A percentile compares a stretch with the other conserved stretches of the same genome.
These are phyloP conservation scores for Penicillium bovifimosum DNA, from an alignment of 495 filamentous ascomycete genomes.

Conservation along the genomic window DNA sequence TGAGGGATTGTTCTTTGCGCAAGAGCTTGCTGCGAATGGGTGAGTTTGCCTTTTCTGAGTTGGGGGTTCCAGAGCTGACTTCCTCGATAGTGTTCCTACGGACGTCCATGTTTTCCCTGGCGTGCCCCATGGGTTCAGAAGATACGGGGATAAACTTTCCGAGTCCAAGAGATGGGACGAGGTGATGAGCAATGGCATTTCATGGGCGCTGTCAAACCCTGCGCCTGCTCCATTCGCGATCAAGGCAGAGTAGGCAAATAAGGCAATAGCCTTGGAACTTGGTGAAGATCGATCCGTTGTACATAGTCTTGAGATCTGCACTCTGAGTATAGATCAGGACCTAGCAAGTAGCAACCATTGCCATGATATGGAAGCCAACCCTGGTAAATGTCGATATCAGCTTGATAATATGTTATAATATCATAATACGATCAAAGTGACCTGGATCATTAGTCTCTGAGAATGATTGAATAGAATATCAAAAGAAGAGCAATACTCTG, in stretches of 20 bases:
- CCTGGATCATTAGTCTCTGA: too few species aligned
- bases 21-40: constrained; percentile 42
- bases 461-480: too few species aligned
- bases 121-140: constrained; percentile 43
- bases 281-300: not conserved
- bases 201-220: constrained; percentile 35
- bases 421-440: too few species aligned
- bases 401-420: too few species aligned
- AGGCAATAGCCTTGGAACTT: not conserved
- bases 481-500: too few species aligned
- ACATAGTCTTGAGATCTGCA: not conserved
- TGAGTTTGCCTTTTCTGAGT: constrained; percentile 18
- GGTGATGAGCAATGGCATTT: constrained; percentile 36
- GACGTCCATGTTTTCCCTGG: constrained; percentile 40
- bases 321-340: not conserved
- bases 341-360: too few species aligned
- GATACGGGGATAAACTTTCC: constrained; percentile 29
- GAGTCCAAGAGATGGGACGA: constrained; percentile 38
- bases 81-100: constrained; percentile 31
- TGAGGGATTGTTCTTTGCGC: constrained; percentile 41
- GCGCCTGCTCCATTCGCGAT: constrained; percentile 27
- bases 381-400: too few species aligned
- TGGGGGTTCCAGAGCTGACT: not conserved
- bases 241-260: constrained; percentile 27
- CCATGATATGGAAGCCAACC: too few species aligned